phyloP scores from a whole-genome alignment of 176 grass and related monocot genomes.

The Poa pratensis region DNA sequence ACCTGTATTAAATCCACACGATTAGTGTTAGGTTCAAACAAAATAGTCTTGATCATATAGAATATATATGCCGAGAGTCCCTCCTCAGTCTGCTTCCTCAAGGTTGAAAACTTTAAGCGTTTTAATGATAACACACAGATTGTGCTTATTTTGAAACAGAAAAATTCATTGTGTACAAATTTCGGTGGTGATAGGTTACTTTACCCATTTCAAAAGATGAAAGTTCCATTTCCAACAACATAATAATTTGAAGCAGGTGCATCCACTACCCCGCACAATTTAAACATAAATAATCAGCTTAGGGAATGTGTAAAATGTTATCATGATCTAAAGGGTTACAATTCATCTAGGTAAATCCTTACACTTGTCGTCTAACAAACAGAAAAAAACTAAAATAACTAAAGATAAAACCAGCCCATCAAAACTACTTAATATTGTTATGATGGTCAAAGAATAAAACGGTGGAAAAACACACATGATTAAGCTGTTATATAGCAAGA shows the following conservation, averaged over 20 bases:
- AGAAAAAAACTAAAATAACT: background rate
- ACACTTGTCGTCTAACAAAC: background rate
- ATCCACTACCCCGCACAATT: background rate
- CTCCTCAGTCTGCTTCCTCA: background rate
- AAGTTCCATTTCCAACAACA: background rate
- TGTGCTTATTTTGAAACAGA: background rate
- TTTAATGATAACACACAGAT: background rate
- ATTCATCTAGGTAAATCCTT: constrained; percentile 18
- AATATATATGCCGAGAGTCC: background rate
- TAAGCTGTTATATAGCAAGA: background rate
- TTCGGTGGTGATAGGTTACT: background rate
- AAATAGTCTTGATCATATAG: constrained; percentile 14
- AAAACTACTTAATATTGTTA: background rate
- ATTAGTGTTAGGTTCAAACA: background rate
- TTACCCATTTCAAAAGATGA: constrained; percentile 13
- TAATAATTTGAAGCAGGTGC: constrained; percentile 1
- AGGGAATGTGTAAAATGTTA: background rate
- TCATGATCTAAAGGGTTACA: background rate
- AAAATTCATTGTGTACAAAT: background rate
- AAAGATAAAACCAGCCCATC: background rate
- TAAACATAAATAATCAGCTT: background rate
- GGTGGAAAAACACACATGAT: background rate
- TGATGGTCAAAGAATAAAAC: background rate
- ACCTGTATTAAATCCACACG: constrained; percentile 56
- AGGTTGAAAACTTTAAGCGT: background rate